Percentiles rank a stretch among this genome's conserved stretches.
Conservation (phyloP, 768 basidiomycete species). For the Phaffia tasmanica region DNA sequence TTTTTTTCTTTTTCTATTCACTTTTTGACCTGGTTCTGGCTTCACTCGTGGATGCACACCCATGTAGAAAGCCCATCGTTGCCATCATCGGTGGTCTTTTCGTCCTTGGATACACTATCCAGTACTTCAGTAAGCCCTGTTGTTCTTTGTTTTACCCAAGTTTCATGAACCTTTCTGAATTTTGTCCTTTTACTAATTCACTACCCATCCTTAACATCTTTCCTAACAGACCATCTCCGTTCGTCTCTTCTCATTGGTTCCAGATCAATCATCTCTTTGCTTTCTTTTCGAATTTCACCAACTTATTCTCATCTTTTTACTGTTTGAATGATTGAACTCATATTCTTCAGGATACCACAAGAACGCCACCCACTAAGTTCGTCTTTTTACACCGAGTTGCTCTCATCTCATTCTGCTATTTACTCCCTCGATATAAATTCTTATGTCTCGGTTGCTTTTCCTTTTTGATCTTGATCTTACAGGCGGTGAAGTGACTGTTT, state of each 20-base stretch:
- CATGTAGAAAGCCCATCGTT: too few relatives aligned
- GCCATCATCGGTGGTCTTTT: not conserved
- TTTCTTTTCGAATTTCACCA: not conserved
- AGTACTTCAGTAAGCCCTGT: constrained; percentile 1
- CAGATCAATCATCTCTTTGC: not conserved
- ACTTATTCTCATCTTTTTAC: too few relatives aligned
- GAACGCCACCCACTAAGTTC: constrained; percentile 7
- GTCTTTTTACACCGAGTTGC: too few relatives aligned
- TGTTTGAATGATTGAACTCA: too few relatives aligned
- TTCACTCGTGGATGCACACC: too few relatives aligned
- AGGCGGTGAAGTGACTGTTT: too few relatives aligned
- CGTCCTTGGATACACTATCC: constrained; percentile 1
- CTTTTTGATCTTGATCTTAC: too few relatives aligned
- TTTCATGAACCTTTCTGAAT: not conserved
- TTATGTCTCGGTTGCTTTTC: too few relatives aligned
- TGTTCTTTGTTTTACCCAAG: not conserved
- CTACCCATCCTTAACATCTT: not conserved
- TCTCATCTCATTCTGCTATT: too few relatives aligned
- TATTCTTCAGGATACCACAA: constrained; percentile 5
- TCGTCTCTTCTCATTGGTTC: constrained; percentile 2
- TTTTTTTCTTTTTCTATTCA: too few relatives aligned
- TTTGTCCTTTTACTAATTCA: not conserved
- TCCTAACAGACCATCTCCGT: constrained; percentile 8
- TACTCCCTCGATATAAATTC: too few relatives aligned
- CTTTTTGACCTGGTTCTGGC: too few relatives aligned